A percentile compares a stretch with the other conserved stretches of the same genome.
phyloP scores from a whole-genome alignment of 352 stramenopile species.

The Phytophthora sp. region DNA sequence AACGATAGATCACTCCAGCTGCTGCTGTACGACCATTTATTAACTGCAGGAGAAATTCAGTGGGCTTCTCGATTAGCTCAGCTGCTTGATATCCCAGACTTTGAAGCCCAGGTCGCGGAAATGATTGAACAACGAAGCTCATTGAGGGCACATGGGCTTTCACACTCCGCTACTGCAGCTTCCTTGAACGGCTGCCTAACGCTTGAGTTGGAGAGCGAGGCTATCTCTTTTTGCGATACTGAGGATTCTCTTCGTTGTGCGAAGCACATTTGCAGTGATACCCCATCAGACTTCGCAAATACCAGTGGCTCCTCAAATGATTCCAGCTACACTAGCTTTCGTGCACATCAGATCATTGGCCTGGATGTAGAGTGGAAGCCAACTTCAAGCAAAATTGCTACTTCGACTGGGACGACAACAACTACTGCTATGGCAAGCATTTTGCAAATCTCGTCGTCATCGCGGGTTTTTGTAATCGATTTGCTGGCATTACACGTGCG shows the following conservation, averaged over 20 bases:
- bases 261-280: slow-evolving; percentile 35
- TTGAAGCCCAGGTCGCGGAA: slow-evolving; percentile 31
- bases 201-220: slow-evolving; percentile 26
- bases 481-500: slow-evolving; percentile 62
- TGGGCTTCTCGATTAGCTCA: slow-evolving; percentile 46
- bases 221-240: slow-evolving; percentile 50
- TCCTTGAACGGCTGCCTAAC: slow-evolving; percentile 40
- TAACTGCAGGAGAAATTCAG: slow-evolving; percentile 46
- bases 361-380: slow-evolving; percentile 81
- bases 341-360: slow-evolving; percentile 39
- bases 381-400: slow-evolving; percentile 46
- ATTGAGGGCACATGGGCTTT: slow-evolving; percentile 14
- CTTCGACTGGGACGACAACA: slow-evolving; percentile 21
- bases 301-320: neutral
- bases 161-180: slow-evolving; percentile 24
- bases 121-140: slow-evolving; percentile 19
- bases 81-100: slow-evolving; percentile 47
- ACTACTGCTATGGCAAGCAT: slow-evolving; percentile 59
- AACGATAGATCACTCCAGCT: slow-evolving; percentile 55
- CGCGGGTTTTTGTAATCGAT: slow-evolving; percentile 65
- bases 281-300: neutral
- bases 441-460: slow-evolving; percentile 59
- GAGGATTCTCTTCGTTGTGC: slow-evolving; percentile 36
- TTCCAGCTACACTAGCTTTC: neutral
- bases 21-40: slow-evolving; percentile 54